A percentile compares a stretch with the other conserved stretches of the same genome.
phyloP scores from a whole-genome alignment of 768 basidiomycete genomes.

The Lentinula aciculospora region DNA sequence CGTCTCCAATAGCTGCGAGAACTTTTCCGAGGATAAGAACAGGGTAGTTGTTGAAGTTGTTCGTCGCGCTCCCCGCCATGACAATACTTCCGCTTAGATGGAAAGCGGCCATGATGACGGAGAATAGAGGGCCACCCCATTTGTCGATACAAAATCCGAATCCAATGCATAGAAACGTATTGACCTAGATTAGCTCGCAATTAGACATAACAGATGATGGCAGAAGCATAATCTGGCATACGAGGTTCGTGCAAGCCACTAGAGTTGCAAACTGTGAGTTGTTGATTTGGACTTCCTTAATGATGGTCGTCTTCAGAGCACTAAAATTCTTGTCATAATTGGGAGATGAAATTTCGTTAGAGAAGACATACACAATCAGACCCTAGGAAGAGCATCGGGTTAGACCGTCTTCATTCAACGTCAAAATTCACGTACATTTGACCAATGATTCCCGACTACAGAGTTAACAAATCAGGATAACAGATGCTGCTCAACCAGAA shows the following conservation, averaged over 20 bases:
- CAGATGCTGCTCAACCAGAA: not conserved
- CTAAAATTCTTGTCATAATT: too few species aligned
- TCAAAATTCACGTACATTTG: constrained; percentile 24
- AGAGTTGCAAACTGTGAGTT: constrained; percentile 38
- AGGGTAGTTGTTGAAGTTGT: constrained; percentile 30
- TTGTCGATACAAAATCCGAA: constrained; percentile 36
- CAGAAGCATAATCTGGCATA: constrained; percentile 9
- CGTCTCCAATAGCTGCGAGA: constrained; percentile 19
- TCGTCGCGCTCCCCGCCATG: constrained; percentile 32
- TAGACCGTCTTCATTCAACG: not conserved
- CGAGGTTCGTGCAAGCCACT: constrained; percentile 32
- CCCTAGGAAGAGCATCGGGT: constrained; percentile 19
- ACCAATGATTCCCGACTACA: constrained; percentile 38
- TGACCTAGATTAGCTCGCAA: constrained; percentile 19
- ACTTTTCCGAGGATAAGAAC: constrained; percentile 34
- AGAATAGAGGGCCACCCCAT: constrained; percentile 30
- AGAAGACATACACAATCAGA: constrained; percentile 26
- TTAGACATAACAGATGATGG: too few species aligned
- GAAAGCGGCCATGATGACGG: constrained; percentile 30
- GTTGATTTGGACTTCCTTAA: constrained; percentile 34
- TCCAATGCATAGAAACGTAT: constrained; percentile 35
- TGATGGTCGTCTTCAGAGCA: constrained; percentile 35
- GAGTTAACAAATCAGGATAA: not conserved
- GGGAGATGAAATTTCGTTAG: too few species aligned
- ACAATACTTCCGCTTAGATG: constrained; percentile 29